A percentile compares a stretch with the other conserved stretches of the same genome.
Evolutionary conservation across 2,329 filamentous ascomycete species (phyloP).

Genomic region (Furcasterigmium sp.): DNA sequence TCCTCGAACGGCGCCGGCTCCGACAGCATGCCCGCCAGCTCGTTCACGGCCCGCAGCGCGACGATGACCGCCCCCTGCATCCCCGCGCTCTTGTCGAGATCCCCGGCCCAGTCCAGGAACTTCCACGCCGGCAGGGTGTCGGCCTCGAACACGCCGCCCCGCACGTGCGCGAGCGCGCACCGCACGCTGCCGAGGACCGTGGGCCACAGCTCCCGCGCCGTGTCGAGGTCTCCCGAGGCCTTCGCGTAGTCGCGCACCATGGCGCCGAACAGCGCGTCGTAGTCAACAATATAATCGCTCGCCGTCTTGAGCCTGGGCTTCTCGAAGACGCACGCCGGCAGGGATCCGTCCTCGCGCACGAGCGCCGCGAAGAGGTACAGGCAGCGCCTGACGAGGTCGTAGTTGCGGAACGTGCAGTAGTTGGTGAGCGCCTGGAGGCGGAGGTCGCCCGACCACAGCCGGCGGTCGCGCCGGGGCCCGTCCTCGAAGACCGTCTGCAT

Average conservation of each 20-base stretch:
- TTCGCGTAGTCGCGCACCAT: constrained; percentile 25
- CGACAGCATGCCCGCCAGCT: constrained; percentile 17
- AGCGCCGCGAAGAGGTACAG: constrained; percentile 28
- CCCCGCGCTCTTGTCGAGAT: constrained; percentile 21
- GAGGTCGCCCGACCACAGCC: constrained; percentile 28
- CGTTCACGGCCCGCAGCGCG: constrained; percentile 20
- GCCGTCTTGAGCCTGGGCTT: constrained; percentile 20
- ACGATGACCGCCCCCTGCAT: constrained; percentile 22
- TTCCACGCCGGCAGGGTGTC: constrained; percentile 18
- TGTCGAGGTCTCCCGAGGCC: constrained; percentile 21
- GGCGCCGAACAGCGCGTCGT: constrained; percentile 26
- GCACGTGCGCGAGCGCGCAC: constrained; percentile 11
- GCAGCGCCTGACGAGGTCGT: constrained; percentile 25
- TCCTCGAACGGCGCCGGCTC: constrained; percentile 15
- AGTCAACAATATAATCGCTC: constrained; percentile 29
- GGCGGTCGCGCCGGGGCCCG: constrained; percentile 26
- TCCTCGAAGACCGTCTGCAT: constrained; percentile 34
- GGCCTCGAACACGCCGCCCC: constrained; percentile 13
- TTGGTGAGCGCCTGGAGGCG: constrained; percentile 28
- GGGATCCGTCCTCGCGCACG: constrained; percentile 21
- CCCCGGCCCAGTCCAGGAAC: constrained; percentile 24
- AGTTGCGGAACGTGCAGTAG: constrained; percentile 28
- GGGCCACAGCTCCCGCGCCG: constrained; percentile 21
- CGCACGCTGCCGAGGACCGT: constrained; percentile 23
- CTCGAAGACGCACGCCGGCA: constrained; percentile 28